phyloP scores from a whole-genome alignment of 2,329 filamentous ascomycete genomes.

The Penicillium nordicum region DNA sequence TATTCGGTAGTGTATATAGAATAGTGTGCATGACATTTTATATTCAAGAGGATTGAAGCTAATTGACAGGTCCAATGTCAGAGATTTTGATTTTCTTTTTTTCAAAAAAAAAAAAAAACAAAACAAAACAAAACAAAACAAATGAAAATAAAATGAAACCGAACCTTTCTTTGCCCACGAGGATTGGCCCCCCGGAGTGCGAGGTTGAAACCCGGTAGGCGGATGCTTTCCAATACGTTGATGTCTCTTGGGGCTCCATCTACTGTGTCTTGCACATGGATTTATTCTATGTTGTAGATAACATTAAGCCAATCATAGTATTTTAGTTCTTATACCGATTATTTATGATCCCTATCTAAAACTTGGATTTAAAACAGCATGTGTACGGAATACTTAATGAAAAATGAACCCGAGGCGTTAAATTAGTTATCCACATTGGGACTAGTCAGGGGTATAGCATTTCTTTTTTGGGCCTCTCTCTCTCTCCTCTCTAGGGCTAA shows the following conservation, averaged over 20 bases:
- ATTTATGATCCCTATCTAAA: background rate
- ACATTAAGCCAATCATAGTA: background rate
- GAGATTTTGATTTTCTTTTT: background rate
- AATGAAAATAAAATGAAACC: background rate
- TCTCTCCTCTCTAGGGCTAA: background rate
- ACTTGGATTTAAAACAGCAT: background rate
- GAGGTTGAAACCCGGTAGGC: background rate
- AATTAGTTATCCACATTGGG: conserved; percentile 6
- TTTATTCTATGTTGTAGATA: background rate
- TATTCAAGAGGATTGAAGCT: background rate
- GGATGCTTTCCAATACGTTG: background rate
- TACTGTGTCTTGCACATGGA: background rate
- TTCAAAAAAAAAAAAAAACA: background rate
- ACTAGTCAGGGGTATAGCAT: conserved; percentile 20
- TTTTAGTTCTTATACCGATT: background rate
- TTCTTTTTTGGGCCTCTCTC: background rate
- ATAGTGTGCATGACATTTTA: background rate
- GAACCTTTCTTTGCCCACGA: background rate
- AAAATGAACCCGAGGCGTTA: background rate
- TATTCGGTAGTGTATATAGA: background rate
- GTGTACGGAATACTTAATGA: too few relatives aligned
- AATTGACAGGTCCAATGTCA: background rate
- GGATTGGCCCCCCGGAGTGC: background rate
- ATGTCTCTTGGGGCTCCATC: background rate
- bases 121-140: background rate